phyloP scores from a whole-genome alignment of 179 eudicot species.

The Silene noctiflora region DNA sequence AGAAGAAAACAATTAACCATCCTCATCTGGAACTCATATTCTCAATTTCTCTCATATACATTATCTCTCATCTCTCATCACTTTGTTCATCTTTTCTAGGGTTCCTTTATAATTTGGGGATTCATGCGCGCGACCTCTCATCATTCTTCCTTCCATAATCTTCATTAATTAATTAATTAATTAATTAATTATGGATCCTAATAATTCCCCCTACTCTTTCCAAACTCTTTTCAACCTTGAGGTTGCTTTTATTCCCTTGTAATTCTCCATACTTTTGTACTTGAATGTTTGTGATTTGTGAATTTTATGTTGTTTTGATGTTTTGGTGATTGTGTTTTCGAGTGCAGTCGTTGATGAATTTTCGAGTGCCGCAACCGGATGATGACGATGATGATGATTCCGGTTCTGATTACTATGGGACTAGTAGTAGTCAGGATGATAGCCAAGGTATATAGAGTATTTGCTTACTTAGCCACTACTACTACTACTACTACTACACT shows the following conservation, averaged over 20 bases:
- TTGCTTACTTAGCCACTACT: background rate
- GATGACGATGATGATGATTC: slow-evolving; percentile 44
- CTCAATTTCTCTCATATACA: background rate
- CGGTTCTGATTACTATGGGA: slow-evolving; percentile 74
- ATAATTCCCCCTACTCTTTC: slow-evolving; percentile 24
- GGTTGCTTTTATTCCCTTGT: slow-evolving; percentile 29
- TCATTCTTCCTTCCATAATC: background rate
- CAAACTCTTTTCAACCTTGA: slow-evolving; percentile 68
- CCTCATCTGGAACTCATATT: background rate
- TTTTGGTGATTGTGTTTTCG: slow-evolving; percentile 21
- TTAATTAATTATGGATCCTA: slow-evolving; percentile 9
- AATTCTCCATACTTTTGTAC: background rate
- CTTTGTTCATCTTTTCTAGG: slow-evolving; percentile 2
- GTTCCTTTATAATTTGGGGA: background rate
- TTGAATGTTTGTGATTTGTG: slow-evolving; percentile 2
- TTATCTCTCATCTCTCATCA: slow-evolving; percentile 19
- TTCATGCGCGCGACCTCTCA: background rate
- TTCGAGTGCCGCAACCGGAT: slow-evolving; percentile 70
- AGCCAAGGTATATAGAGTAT: slow-evolving; percentile 54
- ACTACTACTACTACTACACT: background rate
- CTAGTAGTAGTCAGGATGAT: slow-evolving; percentile 77
- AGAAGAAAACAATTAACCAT: too few species aligned
- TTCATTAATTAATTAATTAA: background rate
- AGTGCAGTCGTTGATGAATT: slow-evolving; percentile 84
- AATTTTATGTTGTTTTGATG: slow-evolving; percentile 7